Conservation (phyloP, 768 basidiomycete genomes). For the Fistulinella prunicolor region DNA sequence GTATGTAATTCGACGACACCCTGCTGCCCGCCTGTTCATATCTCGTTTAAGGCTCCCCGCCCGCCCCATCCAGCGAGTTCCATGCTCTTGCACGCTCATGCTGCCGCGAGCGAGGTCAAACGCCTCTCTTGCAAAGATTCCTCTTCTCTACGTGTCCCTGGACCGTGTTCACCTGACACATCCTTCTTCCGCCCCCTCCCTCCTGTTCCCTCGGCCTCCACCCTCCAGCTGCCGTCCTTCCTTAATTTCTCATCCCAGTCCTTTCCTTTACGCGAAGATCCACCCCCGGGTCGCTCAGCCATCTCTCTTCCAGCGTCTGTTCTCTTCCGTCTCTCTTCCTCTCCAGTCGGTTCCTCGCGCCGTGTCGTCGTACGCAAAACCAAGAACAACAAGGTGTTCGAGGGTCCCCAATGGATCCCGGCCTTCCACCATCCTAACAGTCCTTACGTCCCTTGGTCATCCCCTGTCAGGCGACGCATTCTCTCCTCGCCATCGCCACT, state of each 20-base stretch:
- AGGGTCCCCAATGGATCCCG: conserved; percentile 35
- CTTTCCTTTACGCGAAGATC: conserved; percentile 11
- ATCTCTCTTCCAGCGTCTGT: conserved; percentile 17
- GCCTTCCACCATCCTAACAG: conserved; percentile 49
- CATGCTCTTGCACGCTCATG: conserved; percentile 15
- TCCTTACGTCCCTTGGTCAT: conserved; percentile 53
- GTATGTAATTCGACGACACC: conserved; percentile 24
- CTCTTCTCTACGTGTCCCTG: conserved; percentile 15
- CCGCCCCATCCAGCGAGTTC: conserved; percentile 13
- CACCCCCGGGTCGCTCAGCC: conserved; percentile 2
- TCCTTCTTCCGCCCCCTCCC: conserved; percentile 31
- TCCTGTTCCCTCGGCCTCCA: conserved; percentile 36
- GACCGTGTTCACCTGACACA: conserved; percentile 2
- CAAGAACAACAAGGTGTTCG: conserved; percentile 21
- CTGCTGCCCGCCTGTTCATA: conserved; percentile 10
- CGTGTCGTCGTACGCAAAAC: conserved; percentile 11
- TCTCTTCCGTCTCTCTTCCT: conserved; percentile 14
- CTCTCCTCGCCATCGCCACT: conserved; percentile 38
- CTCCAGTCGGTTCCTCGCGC: conserved; percentile 15
- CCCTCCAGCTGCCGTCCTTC: conserved; percentile 40
- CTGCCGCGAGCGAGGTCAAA: conserved; percentile 4
- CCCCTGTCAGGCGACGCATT: conserved; percentile 41
- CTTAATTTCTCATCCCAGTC: conserved; percentile 29
- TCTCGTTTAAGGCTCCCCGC: conserved; percentile 11
- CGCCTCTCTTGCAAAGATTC: conserved; percentile 5